phyloP scores from a whole-genome alignment of 2,329 filamentous ascomycete species.

The Pseudophaeomoniella oleicola region DNA sequence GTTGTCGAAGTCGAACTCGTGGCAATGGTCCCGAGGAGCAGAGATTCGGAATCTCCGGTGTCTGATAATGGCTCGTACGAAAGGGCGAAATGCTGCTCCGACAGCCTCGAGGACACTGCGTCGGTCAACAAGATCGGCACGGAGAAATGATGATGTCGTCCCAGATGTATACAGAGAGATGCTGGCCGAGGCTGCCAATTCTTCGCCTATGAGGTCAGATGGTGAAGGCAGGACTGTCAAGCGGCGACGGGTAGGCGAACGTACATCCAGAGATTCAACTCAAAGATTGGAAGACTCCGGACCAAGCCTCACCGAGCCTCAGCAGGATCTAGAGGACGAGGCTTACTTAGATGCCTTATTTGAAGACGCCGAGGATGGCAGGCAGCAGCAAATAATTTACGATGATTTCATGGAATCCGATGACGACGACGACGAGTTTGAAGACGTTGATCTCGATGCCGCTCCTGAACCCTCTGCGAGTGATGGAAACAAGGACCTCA shows the following conservation, averaged over 20 bases:
- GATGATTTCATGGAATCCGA: slow-evolving; percentile 40
- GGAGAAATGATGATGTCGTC: slow-evolving; percentile 14
- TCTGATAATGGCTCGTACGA: neutral
- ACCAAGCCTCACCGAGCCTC: too few relatives aligned
- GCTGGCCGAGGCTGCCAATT: slow-evolving; percentile 24
- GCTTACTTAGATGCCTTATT: slow-evolving; percentile 7
- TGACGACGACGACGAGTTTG: slow-evolving; percentile 47
- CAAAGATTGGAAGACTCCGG: too few relatives aligned
- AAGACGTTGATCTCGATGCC: slow-evolving; percentile 32
- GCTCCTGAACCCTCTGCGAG: slow-evolving; percentile 19
- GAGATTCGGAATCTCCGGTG: too few relatives aligned
- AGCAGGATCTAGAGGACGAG: too few relatives aligned
- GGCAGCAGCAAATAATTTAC: slow-evolving; percentile 21
- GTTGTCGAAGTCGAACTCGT: too few relatives aligned
- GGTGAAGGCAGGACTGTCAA: slow-evolving; percentile 19
- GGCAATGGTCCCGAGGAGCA: too few relatives aligned
- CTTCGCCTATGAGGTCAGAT: slow-evolving; percentile 13
- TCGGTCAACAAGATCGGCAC: slow-evolving; percentile 7
- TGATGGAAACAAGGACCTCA: slow-evolving; percentile 15
- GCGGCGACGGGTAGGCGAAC: slow-evolving; percentile 20
- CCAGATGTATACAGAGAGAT: slow-evolving; percentile 26
- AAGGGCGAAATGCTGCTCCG: neutral
- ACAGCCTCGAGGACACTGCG: slow-evolving; percentile 4
- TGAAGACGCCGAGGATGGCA: slow-evolving; percentile 8
- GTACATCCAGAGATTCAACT: slow-evolving; percentile 12